phyloP scores from a whole-genome alignment of 2,329 filamentous ascomycete genomes.

The Beauveria sp. region DNA sequence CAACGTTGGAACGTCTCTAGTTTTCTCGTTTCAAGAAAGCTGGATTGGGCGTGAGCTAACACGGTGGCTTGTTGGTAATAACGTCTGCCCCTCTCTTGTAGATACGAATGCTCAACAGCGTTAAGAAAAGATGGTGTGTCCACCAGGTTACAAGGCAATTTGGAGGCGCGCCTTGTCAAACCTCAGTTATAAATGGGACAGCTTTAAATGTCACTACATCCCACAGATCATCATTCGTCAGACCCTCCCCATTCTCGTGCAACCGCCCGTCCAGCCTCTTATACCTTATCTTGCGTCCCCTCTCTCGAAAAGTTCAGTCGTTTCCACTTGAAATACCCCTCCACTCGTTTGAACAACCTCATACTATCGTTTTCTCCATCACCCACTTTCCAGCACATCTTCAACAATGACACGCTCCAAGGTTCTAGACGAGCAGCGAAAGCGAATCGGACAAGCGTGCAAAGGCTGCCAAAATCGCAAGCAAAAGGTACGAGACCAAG shows the following conservation, averaged over 20 bases:
- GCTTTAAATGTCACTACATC: neutral
- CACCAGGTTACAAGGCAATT: neutral
- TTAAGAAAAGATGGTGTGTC: constrained; percentile 4
- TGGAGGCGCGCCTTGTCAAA: neutral
- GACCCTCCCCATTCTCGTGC: neutral
- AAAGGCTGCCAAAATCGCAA: constrained; percentile 59
- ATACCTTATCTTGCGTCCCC: neutral
- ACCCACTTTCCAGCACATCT: too few species aligned
- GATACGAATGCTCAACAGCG: neutral
- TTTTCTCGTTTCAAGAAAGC: neutral
- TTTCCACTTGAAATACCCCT: neutral
- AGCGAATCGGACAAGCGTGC: constrained; percentile 57
- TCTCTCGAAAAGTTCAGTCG: neutral
- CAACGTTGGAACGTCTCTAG: neutral
- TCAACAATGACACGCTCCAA: constrained; percentile 44
- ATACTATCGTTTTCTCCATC: neutral
- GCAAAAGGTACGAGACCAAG: constrained; percentile 49
- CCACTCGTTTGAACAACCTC: neutral
- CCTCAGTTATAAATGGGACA: neutral
- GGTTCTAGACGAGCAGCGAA: constrained; percentile 51
- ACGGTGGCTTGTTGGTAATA: neutral
- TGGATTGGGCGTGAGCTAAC: neutral
- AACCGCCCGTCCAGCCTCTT: neutral
- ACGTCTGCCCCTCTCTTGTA: neutral
- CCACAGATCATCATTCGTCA: neutral